phyloP scores from a whole-genome alignment of 176 grass and related monocot species.

The Carex pumila region DNA sequence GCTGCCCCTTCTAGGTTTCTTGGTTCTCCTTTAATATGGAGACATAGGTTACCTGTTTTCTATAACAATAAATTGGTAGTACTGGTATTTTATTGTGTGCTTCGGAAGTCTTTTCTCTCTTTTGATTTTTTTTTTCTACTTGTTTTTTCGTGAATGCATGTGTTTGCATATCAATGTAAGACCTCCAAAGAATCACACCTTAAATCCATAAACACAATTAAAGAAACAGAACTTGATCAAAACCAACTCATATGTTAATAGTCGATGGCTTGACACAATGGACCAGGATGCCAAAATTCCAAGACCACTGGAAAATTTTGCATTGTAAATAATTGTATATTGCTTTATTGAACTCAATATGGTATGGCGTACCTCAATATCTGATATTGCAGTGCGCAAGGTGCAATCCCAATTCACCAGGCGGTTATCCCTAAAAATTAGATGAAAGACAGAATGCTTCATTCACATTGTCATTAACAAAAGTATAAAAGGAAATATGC shows the following conservation, averaged over 20 bases:
- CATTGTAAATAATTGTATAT: background rate
- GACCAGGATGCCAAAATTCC: background rate
- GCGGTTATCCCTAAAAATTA: slow-evolving; percentile 59
- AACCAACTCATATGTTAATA: background rate
- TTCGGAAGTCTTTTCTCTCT: background rate
- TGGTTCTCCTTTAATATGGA: background rate
- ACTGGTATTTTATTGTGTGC: background rate
- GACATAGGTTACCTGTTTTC: background rate
- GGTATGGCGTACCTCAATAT: slow-evolving; percentile 55
- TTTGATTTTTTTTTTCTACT: background rate
- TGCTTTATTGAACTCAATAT: background rate
- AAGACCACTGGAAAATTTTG: background rate
- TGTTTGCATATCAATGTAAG: background rate
- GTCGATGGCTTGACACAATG: background rate
- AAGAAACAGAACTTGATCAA: background rate
- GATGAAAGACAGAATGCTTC: background rate
- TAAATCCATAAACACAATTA: slow-evolving; percentile 3
- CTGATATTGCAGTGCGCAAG: slow-evolving; percentile 79
- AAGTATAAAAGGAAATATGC: background rate
- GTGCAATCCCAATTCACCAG: slow-evolving; percentile 98
- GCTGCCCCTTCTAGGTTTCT: background rate
- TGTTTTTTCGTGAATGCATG: background rate
- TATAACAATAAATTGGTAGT: background rate
- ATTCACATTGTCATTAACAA: slow-evolving; percentile 16
- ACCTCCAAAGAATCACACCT: background rate